phyloP scores from a whole-genome alignment of 1,139 yeast species.

The Pichia sp. region DNA sequence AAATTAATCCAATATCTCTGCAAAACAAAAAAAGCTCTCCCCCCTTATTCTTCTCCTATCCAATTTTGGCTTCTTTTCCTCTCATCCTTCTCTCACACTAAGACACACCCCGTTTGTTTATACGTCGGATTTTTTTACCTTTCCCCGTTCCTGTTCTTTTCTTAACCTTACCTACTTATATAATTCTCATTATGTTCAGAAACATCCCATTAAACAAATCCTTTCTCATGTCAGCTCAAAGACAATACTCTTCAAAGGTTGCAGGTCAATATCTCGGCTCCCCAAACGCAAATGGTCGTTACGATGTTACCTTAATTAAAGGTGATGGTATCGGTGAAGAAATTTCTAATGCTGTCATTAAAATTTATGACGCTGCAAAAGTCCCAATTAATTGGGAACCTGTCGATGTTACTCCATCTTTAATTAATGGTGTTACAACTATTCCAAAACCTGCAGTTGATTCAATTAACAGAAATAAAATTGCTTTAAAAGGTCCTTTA shows the following conservation, averaged over 20 bases:
- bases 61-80: no score
- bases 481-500: constrained; percentile 95
- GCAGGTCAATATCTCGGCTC: constrained; percentile 56
- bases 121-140: no score
- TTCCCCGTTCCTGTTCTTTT: no score
- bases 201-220: constrained; percentile 13
- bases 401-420: constrained; percentile 90
- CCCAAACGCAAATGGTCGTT: constrained; percentile 64
- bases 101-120: no score
- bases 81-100: no score
- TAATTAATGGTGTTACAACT: constrained; percentile 90
- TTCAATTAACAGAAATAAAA: constrained; percentile 85
- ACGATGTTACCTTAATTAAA: constrained; percentile 91
- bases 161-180: no score
- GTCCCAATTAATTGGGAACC: constrained; percentile 97
- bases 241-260: constrained; percentile 35
- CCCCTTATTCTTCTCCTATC: no score
- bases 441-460: constrained; percentile 90
- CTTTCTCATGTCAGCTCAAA: constrained; percentile 20
- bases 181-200: constrained; percentile 21
- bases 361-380: constrained; percentile 84
- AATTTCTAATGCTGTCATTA: constrained; percentile 88
- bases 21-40: no score
- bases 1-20: no score
- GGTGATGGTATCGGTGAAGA: constrained; percentile 99